These are phyloP conservation scores for Psidium guajava DNA, from an alignment of 345 rosid genomes.

Conservation along the genomic window DNA sequence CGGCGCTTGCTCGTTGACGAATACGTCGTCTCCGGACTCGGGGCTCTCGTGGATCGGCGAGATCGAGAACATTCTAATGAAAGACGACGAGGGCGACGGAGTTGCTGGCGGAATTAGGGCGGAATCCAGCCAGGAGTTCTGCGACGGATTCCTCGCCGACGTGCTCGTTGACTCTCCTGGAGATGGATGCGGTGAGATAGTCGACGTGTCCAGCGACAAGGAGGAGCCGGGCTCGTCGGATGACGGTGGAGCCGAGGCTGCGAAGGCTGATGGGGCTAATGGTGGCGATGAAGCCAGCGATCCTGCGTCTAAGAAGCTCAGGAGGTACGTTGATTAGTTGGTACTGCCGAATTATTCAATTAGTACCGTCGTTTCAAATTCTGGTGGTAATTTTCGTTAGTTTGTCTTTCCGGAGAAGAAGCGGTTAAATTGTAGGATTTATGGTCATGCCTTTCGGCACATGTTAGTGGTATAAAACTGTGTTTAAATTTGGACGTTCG, in stretches of 20 bases:
- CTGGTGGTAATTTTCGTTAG: not conserved
- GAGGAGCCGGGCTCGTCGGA: constrained; percentile 19
- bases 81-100: constrained; percentile 15
- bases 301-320: constrained; percentile 41
- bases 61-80: constrained; percentile 41
- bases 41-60: constrained; percentile 25
- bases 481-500: not conserved
- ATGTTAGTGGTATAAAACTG: not conserved
- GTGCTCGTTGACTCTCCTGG: constrained; percentile 35
- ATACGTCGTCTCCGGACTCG: constrained; percentile 13
- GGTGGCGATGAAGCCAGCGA: constrained; percentile 28
- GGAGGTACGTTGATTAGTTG: constrained; percentile 27
- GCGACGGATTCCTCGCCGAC: constrained; percentile 29
- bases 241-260: not conserved
- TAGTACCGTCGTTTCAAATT: not conserved
- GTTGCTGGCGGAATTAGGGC: constrained; percentile 6
- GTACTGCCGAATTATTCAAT: not conserved
- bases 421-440: not conserved
- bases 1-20: not conserved
- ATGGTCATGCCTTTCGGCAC: not conserved
- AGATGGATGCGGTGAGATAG: constrained; percentile 6
- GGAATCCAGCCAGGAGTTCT: constrained; percentile 10
- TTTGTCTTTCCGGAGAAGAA: not conserved
- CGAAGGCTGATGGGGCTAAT: not conserved
- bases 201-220: constrained; percentile 14